A percentile compares a stretch with the other conserved stretches of the same genome.
phyloP scores from a whole-genome alignment of 192 early-diverging fungal genomes.

The Jimgerdemannia flammicorona region DNA sequence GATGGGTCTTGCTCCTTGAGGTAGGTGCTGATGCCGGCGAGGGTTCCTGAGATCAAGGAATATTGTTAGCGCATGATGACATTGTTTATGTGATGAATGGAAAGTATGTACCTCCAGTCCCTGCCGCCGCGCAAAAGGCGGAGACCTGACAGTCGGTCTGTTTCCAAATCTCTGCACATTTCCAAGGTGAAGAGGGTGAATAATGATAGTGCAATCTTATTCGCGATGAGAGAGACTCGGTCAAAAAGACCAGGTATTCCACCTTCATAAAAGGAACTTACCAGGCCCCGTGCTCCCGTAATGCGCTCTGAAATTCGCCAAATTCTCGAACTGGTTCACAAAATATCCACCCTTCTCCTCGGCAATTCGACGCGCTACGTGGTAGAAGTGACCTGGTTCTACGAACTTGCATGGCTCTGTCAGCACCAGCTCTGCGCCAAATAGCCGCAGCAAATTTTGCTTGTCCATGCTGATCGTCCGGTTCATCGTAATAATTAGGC shows the following conservation, averaged over 20 bases:
- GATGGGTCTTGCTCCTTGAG: neutral
- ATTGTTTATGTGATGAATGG: neutral
- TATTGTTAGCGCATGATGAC: neutral
- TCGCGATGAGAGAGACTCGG: too few species aligned
- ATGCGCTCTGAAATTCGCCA: neutral
- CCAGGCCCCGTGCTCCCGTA: slow-evolving; percentile 2
- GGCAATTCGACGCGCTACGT: neutral
- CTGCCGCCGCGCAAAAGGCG: neutral
- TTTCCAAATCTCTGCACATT: slow-evolving; percentile 1
- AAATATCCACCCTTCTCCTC: slow-evolving; percentile 2
- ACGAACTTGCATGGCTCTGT: neutral
- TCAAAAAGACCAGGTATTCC: neutral
- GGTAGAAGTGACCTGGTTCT: slow-evolving; percentile 4
- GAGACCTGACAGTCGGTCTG: neutral
- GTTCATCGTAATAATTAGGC: neutral
- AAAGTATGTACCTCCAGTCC: neutral
- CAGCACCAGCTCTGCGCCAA: neutral
- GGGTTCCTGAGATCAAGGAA: neutral
- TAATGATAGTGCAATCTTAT: neutral
- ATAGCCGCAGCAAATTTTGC: neutral
- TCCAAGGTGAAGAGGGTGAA: neutral
- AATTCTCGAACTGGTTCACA: slow-evolving; percentile 5
- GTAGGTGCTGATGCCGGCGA: neutral
- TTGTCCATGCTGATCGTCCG: neutral
- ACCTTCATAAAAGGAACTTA: neutral